Base-by-base conservation (phyloP, 202 grass and related monocot genomes). In the Panicum hallii region DNA sequence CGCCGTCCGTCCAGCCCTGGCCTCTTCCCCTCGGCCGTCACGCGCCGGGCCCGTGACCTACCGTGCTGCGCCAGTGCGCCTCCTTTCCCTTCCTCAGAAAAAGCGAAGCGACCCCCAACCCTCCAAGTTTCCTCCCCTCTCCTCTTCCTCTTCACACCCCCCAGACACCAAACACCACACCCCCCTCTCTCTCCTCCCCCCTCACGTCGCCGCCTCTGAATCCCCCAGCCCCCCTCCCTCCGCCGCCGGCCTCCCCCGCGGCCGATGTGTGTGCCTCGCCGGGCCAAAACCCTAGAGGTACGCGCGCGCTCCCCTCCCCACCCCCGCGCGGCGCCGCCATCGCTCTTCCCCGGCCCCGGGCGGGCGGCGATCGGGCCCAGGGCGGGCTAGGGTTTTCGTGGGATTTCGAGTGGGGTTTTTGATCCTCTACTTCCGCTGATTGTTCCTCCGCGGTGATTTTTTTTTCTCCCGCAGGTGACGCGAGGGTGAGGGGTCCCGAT, bases 261-360 rank as follows among this genome's bases (percentile, higher is more conserved):
- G 52, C 77, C 82, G 89, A 91, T 91, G 85, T 88, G 77, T 68
- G 62, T 68, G 79, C 58, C 77, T 71, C 57, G 82, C 50, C 57
- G 72, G 30, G 3, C 42, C 22, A 72, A 73, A 78, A 73, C 89
- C 82, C 85, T 53, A 65, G 44, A 88, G 89, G 89, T 91, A 85
- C 64, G 9, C 5, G 38, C 36, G 5, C 5, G 52, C 19, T 2
- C 12, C 43, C 20, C 54, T 5, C 23, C 0, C 2, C 11, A 3
- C 6, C 46, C 3, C 9, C 32, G 4, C 47, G 48, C 47, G 8
- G 14, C 40, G 36, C 48, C 34, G 30, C 7, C 70, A 72, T 47
- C 12, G 54, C 20, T 11, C 2, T 38, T 7, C 6, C 32, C 15
- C 46, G 20, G 23, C 17, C n/a, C 41, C 57, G 22, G 2, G 76